A percentile compares a stretch with the other conserved stretches of the same genome.
These are phyloP conservation scores for Globisporangium solare DNA, from an alignment of 352 stramenopile genomes.

Conservation along the genomic window DNA sequence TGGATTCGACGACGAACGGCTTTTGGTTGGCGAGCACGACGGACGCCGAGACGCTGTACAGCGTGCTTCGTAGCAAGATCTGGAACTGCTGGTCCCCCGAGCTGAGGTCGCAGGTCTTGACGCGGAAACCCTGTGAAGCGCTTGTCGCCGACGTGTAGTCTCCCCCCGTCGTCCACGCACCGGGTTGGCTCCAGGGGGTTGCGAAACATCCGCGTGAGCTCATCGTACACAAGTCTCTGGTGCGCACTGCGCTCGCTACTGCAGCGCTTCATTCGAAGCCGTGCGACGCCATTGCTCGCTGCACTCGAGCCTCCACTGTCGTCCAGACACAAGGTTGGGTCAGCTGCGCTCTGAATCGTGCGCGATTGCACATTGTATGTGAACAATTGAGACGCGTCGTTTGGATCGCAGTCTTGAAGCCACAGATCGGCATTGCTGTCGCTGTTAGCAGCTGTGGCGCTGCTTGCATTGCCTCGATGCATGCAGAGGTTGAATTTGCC, in stretches of 20 bases:
- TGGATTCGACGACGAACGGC: conserved; percentile 8
- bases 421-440: neutral
- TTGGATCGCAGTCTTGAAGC: neutral
- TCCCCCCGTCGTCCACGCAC: conserved; percentile 12
- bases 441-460: neutral
- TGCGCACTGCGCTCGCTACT: neutral
- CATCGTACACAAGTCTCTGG: conserved; percentile 13
- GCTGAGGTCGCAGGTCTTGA: conserved; percentile 2
- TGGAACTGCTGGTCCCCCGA: conserved; percentile 12
- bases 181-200: neutral
- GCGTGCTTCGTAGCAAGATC: neutral
- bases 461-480: neutral
- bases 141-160: neutral
- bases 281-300: neutral
- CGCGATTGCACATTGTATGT: conserved; percentile 6
- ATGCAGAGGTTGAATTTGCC: conserved; percentile 11
- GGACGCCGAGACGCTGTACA: neutral
- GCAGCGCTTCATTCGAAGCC: neutral
- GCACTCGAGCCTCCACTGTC: conserved; percentile 1
- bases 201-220: neutral
- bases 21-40: neutral
- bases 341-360: conserved; percentile 5
- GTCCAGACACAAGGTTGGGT: conserved; percentile 8
- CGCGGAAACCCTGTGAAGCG: conserved; percentile 1
- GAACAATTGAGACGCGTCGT: neutral